Evolutionary conservation across 2,329 filamentous ascomycete species (phyloP), one percentile per base, ranked within the genome.

Genomic region (Fusarium sp.): DNA sequence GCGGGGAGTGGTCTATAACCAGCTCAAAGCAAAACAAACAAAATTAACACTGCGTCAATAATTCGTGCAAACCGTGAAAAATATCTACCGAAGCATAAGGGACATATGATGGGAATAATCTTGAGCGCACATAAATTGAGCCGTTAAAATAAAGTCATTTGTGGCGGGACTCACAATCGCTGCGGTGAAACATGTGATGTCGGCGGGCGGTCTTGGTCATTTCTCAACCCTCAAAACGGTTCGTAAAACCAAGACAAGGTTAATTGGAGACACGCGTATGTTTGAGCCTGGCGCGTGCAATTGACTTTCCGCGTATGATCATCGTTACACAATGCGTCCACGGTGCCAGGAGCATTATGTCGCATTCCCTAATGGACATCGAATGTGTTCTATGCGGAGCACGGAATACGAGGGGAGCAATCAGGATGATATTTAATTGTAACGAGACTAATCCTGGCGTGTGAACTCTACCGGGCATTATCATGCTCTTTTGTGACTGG

Each of bases 141-240:
- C 50, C 15, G 45, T 56, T 46, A 2, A n/a, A 56, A 51, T 51
- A 41, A 40, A 40, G 45, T 40, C 32, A 39, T 28, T 30, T 51
- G 33, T 40, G 52, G 52, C 20, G 46, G 46, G 35, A 17, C 35
- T 37, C 35, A 20, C 17, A 10, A 28, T 22, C 45, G 44, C 35
- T 37, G 45, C 48, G 26, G 37, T 62, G 60, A 63, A 63, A 63
- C 58, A 63, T 44, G 50, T 45, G 14, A 56, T 20, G 15, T n/a
- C 39, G 4, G 37, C 22, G 49, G 37, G 15, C 24, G 41, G 7
- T 54, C 55, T 56, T 59, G 56, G 48, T 20, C 57, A 56, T 59
- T 59, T 59, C 56, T 56, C 33, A 37, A 22, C 19, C 14, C 2
- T 24, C 50, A 48, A 61, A 62, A 63, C 60, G 33, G 37, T 28